A percentile compares a stretch with the other conserved stretches of the same genome.
These are phyloP conservation scores for Rhizopogon salebrosus DNA, from an alignment of 768 basidiomycete species.

Conservation along the genomic window DNA sequence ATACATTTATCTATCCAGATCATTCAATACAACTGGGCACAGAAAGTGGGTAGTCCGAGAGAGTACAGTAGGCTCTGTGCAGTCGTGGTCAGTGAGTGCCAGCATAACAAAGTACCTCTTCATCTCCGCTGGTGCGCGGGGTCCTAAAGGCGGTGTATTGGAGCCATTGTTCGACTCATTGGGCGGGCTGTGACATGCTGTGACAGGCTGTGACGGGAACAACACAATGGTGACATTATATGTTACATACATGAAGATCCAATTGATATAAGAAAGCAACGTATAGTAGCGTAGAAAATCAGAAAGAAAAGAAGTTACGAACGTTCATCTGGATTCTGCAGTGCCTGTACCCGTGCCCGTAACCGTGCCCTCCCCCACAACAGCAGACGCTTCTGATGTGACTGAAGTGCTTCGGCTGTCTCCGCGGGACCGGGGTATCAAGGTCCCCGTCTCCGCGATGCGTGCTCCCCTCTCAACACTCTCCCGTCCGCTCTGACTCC, in stretches of 20 bases:
- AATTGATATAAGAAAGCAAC: not conserved
- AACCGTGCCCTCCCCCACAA: slow-evolving; percentile 5
- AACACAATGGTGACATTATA: slow-evolving; percentile 5
- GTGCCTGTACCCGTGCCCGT: no score
- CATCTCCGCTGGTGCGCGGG: slow-evolving; percentile 1
- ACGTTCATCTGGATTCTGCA: not conserved
- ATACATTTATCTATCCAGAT: not conserved
- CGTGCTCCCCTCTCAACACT: slow-evolving; percentile 62
- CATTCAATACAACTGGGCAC: not conserved
- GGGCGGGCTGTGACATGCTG: not conserved
- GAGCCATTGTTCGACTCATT: slow-evolving; percentile 9
- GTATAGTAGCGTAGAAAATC: not conserved
- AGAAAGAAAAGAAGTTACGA: not conserved
- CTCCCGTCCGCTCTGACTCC: slow-evolving; percentile 43
- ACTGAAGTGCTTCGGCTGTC: slow-evolving; percentile 38
- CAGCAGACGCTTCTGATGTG: slow-evolving; percentile 28
- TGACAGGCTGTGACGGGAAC: not conserved
- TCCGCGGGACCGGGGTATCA: slow-evolving; percentile 45
- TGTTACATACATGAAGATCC: slow-evolving; percentile 5
- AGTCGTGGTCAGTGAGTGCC: not conserved
- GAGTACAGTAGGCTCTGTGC: not conserved
- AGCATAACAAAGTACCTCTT: not conserved
- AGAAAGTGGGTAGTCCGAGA: no score
- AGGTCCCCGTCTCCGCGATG: slow-evolving; percentile 63
- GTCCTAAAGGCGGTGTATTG: slow-evolving; percentile 2